phyloP scores from a whole-genome alignment of 2,329 filamentous ascomycete genomes.

The Teratosphaeria gauchensis region DNA sequence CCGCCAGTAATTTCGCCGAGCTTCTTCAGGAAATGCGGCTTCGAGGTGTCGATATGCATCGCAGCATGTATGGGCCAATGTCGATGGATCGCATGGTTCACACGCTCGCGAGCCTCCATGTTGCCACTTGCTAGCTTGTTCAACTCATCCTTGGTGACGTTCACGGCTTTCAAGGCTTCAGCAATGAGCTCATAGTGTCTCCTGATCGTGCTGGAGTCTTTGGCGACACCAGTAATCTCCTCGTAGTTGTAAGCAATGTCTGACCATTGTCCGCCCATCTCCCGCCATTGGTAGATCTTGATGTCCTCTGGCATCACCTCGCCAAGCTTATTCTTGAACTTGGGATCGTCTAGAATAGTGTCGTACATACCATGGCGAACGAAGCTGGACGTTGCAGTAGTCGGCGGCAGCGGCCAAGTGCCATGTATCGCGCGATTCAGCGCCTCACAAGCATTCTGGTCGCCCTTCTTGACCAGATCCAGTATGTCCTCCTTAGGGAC shows the following conservation, averaged over 20 bases:
- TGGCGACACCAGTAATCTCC: conserved; percentile 1
- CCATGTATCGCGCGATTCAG: not conserved
- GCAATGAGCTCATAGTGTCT: conserved; percentile 5
- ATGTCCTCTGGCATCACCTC: conserved; percentile 7
- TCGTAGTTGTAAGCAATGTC: conserved; percentile 2
- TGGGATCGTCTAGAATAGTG: not conserved
- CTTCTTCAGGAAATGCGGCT: not conserved
- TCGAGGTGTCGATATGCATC: not conserved
- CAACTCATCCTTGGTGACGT: not conserved
- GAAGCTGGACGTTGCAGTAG: not conserved
- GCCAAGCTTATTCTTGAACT: conserved; percentile 3
- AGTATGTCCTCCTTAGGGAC: not conserved
- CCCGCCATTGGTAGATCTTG: conserved; percentile 7
- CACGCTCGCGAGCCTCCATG: not conserved
- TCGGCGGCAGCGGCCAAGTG: not conserved
- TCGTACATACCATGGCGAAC: not conserved
- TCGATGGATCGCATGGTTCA: not conserved
- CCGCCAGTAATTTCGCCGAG: not conserved
- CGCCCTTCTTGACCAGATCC: not conserved
- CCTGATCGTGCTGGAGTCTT: conserved; percentile 4
- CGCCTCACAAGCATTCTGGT: not conserved
- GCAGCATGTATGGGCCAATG: not conserved
- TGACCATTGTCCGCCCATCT: conserved; percentile 6
- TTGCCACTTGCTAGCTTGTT: not conserved
- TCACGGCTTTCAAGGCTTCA: not conserved